Evolutionary conservation across 2,329 filamentous ascomycete genomes (phyloP).

Genomic region (Aureobasidium namibiae): DNA sequence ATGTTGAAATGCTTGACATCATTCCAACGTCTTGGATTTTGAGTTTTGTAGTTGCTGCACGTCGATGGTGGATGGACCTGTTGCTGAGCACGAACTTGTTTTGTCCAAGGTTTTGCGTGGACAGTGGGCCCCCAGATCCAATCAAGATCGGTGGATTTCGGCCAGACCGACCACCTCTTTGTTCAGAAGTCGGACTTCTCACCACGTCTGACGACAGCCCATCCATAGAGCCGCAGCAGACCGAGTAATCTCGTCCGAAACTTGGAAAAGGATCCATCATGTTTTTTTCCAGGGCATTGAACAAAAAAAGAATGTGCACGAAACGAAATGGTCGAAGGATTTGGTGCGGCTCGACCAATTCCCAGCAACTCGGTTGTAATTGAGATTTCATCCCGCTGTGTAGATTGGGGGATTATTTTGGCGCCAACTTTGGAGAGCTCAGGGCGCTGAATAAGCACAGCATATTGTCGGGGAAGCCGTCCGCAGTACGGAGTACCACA

Average conservation of each 20-base stretch:
- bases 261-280: background rate
- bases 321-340: background rate
- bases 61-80: background rate
- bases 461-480: conserved; percentile 7
- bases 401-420: conserved; percentile 1
- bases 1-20: background rate
- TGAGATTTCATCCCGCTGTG: background rate
- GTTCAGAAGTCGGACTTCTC: background rate
- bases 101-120: background rate
- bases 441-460: conserved; percentile 3
- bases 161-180: conserved; percentile 1
- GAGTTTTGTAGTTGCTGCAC: background rate
- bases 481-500: conserved; percentile 1
- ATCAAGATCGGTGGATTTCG: background rate
- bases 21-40: background rate
- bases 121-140: conserved; percentile 8
- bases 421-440: conserved; percentile 2
- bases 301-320: background rate
- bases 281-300: background rate
- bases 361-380: conserved; percentile 9
- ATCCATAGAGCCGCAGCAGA: background rate
- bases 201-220: background rate
- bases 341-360: background rate
- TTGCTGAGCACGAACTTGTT: conserved; percentile 3
- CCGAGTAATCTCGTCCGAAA: background rate